Base-by-base conservation (phyloP, 2,329 filamentous ascomycete genomes). In the Fonsecaea pedrosoi region DNA sequence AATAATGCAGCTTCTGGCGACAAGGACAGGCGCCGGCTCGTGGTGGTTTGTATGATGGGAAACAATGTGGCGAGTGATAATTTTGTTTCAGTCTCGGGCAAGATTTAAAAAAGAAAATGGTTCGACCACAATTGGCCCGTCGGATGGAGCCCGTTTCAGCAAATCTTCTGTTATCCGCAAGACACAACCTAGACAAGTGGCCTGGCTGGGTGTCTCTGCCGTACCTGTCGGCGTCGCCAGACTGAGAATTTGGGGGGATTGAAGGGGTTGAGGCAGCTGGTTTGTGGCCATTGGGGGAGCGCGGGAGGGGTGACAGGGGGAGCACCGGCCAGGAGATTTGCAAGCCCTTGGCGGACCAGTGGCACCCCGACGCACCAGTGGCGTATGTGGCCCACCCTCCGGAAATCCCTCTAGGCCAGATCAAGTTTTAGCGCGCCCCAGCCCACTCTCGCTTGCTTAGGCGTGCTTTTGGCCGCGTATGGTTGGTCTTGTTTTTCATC, bases 41-140 rank as follows among this genome's bases (percentile, higher is more conserved):
- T 25, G 25, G 25, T 25, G 25, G 25, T 25, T 57, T 57, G 54
- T 50, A 25, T 50, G 35, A 37, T 37, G 35, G 35, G 35, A 53
- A 45, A 25, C 48, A 53, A 40, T 38, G 59, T 61, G 59, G 59
- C 59, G 37, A 61, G 45, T 37, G 59, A 61, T 53, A 54, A 53
- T 61, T 61, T 61, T 54, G 59, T 61, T 61, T 61, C 59, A 54
- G 45, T 61, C 59, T 32, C n/a, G 45, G 59, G 7, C 45, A 48
- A 38, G 59, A 61, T 61, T 61, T 32, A 61, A 53, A 45, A 60
- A 32, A 15, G 13, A 21, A 45, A 9, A 10, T 25, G 30, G 35
- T 8, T 30, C 42, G n/a, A 40, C 30, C 1, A 5, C 30, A 40
- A 60, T 48, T 50, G 57, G 40, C 40, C 40, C 25, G 45, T 30